Percentiles rank a stretch among this genome's conserved stretches.
These are phyloP conservation scores for Lachnellula arida DNA, from an alignment of 2,329 filamentous ascomycete species.

Conservation along the genomic window DNA sequence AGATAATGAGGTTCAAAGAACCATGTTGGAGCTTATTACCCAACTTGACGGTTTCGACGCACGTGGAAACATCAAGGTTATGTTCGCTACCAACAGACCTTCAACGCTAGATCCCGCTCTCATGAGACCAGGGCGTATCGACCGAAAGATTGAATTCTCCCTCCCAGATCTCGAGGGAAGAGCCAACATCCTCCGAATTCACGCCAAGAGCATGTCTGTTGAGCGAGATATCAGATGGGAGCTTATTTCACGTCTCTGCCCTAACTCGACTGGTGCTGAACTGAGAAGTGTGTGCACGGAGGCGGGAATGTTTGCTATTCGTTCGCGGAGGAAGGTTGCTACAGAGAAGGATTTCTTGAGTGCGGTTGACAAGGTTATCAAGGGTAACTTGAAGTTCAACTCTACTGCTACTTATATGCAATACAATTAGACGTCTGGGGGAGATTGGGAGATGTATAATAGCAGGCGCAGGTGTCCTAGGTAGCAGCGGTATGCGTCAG, in stretches of 20 bases:
- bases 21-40: constrained; percentile 96
- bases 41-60: constrained; percentile 96
- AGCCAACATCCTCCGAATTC: constrained; percentile 95
- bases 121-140: constrained; percentile 95
- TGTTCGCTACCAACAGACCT: constrained; percentile 97
- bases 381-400: constrained; percentile 99
- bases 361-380: constrained; percentile 98
- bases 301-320: constrained; percentile 97
- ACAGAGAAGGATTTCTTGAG: constrained; percentile 98
- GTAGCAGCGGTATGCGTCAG: constrained; percentile 24
- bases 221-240: constrained; percentile 99
- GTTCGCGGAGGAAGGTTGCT: constrained; percentile 91
- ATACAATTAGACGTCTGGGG: constrained; percentile 70
- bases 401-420: constrained; percentile 97
- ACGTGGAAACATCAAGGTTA: constrained; percentile 97
- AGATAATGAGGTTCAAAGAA: constrained; percentile 96
- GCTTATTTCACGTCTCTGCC: constrained; percentile 92
- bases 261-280: constrained; percentile 95
- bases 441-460: constrained; percentile 26
- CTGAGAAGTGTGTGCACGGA: constrained; percentile 95
- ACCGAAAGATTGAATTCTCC: constrained; percentile 98
- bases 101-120: constrained; percentile 94
- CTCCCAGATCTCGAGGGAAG: constrained; percentile 94
- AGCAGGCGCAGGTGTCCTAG: constrained; percentile 31
- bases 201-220: constrained; percentile 99